Percentiles rank a stretch among this genome's conserved stretches.
phyloP scores from a whole-genome alignment of 2,329 filamentous ascomycete species.

The Colletotrichum tofieldiae region DNA sequence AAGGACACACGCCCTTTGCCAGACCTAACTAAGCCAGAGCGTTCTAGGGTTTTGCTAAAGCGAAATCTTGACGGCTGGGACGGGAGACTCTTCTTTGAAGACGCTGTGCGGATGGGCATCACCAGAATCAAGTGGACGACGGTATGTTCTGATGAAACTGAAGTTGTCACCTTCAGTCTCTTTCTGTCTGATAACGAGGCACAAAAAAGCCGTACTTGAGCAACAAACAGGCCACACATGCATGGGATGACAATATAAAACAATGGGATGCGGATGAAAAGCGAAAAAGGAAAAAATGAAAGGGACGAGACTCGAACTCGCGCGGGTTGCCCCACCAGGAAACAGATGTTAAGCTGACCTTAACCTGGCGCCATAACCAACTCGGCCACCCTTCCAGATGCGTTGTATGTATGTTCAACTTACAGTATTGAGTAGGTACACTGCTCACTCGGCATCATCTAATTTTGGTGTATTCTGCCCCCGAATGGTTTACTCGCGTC shows the following conservation, averaged over 20 bases:
- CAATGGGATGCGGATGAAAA: not conserved
- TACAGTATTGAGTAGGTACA: not conserved
- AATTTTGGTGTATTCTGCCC: rapidly evolving
- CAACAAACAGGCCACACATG: no score
- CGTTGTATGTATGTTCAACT: rapidly evolving
- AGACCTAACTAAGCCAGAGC: not conserved
- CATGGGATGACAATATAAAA: not conserved
- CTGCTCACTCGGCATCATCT: not conserved
- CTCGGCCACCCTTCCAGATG: conserved; percentile 39
- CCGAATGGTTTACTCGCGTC: not conserved
- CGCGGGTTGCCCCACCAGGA: conserved; percentile 43
- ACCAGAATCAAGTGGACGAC: no score
- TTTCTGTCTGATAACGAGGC: no score
- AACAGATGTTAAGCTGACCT: conserved; percentile 43
- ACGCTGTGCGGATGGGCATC: not conserved
- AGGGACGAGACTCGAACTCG: conserved; percentile 43
- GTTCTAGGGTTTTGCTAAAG: not conserved
- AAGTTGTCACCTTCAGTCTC: no score
- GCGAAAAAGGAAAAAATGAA: conserved; percentile 19
- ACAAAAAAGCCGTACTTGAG: no score
- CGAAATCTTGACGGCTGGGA: not conserved
- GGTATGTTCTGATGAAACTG: no score
- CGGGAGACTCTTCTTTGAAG: not conserved
- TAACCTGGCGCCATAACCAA: conserved; percentile 44
- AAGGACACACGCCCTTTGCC: no score